A percentile compares a stretch with the other conserved stretches of the same genome.
phyloP scores from a whole-genome alignment of 192 early-diverging fungal species.

The Coemansia sp. region DNA sequence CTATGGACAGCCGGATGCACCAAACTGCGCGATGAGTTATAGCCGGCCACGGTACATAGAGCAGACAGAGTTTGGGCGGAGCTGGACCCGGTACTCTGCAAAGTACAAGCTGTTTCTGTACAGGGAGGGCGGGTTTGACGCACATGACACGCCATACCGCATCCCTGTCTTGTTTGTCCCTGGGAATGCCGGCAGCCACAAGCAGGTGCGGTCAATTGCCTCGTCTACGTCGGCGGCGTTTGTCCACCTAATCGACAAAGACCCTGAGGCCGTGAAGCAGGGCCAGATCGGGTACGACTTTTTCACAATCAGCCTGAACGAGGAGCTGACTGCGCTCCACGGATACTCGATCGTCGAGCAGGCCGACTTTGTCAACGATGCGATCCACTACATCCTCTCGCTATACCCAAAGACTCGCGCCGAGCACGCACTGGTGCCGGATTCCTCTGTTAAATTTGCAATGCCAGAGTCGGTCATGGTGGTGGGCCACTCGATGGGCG shows the following conservation, averaged over 20 bases:
- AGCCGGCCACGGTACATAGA: conserved; percentile 52
- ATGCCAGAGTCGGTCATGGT: conserved; percentile 72
- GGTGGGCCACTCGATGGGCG: conserved; percentile 94
- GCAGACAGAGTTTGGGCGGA: conserved; percentile 32
- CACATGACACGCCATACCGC: conserved; percentile 49
- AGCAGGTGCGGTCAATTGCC: conserved; percentile 83
- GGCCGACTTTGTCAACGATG: conserved; percentile 78
- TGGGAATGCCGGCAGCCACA: conserved; percentile 89
- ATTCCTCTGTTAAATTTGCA: conserved; percentile 28
- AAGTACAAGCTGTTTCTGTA: conserved; percentile 79
- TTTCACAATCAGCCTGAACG: conserved; percentile 70
- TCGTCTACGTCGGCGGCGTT: conserved; percentile 60
- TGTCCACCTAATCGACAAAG: conserved; percentile 33
- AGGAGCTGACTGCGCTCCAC: conserved; percentile 89
- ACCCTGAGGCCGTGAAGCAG: conserved; percentile 4
- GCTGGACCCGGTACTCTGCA: conserved; percentile 53
- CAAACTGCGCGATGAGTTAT: conserved; percentile 53
- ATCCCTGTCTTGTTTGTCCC: conserved; percentile 91
- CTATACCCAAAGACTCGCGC: conserved; percentile 54
- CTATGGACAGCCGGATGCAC: conserved; percentile 54
- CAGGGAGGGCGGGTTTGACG: conserved; percentile 56
- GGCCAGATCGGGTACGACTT: conserved; percentile 48
- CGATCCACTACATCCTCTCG: conserved; percentile 67
- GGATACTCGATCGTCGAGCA: conserved; percentile 78
- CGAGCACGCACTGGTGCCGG: conserved; percentile 6